A percentile compares a stretch with the other conserved stretches of the same genome.
phyloP scores from a whole-genome alignment of 1,284 basidiomycete genomes.

The Moniliella sp. region DNA sequence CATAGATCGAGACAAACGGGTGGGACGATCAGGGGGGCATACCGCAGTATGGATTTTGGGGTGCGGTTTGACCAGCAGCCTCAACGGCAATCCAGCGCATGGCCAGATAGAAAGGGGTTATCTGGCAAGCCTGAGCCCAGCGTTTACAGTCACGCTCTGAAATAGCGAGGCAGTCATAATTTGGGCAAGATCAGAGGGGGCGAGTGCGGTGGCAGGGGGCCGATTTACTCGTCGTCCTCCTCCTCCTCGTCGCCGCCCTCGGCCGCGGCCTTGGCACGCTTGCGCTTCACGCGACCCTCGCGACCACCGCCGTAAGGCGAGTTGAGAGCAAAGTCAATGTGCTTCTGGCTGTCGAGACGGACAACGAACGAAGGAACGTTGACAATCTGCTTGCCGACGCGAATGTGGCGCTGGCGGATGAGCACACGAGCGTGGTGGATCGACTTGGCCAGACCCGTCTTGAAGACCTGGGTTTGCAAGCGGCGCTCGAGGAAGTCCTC shows the following conservation, averaged over 20 bases:
- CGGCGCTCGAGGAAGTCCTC: conserved; percentile 99
- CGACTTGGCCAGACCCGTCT: conserved; percentile 85
- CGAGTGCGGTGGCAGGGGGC: no score
- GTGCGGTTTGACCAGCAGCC: no score
- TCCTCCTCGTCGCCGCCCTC: conserved; percentile 62
- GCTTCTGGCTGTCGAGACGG: conserved; percentile 43
- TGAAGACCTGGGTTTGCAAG: conserved; percentile 98
- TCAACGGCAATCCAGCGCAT: no score
- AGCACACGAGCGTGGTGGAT: conserved; percentile 96
- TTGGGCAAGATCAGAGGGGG: no score
- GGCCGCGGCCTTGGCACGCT: conserved; percentile 83
- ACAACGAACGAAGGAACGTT: conserved; percentile 98
- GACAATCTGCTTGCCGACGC: conserved; percentile 96
- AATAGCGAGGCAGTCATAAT: no score
- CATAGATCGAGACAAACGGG: no score
- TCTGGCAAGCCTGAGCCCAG: no score
- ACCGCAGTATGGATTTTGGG: no score
- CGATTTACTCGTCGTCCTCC: conserved; percentile 50
- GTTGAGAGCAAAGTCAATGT: conserved; percentile 95
- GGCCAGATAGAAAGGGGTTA: no score
- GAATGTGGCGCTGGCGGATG: conserved; percentile 88
- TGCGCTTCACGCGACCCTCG: conserved; percentile 92
- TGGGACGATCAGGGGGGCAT: no score
- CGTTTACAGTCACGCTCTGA: no score
- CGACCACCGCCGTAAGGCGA: conserved; percentile 93